Percentiles rank a stretch among this genome's conserved stretches.
These are phyloP conservation scores for Ustilago shanxiensis DNA, from an alignment of 1,284 basidiomycete species.

Conservation along the genomic window DNA sequence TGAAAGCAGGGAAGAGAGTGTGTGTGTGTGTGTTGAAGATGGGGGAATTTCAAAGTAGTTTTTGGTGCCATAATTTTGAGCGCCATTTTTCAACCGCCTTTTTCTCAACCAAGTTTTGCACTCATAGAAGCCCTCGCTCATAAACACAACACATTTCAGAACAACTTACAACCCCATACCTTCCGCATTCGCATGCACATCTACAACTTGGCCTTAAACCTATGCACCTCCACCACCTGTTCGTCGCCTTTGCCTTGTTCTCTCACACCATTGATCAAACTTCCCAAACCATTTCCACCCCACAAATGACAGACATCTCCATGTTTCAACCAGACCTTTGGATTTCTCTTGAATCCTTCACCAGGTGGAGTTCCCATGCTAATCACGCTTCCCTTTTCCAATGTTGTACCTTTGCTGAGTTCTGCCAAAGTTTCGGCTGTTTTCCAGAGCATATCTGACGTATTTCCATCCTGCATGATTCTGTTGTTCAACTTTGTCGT, in stretches of 20 bases:
- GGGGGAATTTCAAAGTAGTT: no score
- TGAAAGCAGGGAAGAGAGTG: no score
- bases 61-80: neutral
- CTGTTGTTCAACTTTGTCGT: constrained; percentile 79
- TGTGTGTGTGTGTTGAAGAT: no score
- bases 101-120: neutral
- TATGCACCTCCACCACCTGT: neutral
- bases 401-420: constrained; percentile 77
- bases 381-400: constrained; percentile 84
- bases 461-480: constrained; percentile 80
- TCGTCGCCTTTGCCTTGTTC: constrained; percentile 11
- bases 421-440: constrained; percentile 56
- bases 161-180: neutral
- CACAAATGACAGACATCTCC: constrained; percentile 77
- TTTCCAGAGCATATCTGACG: constrained; percentile 70
- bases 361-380: constrained; percentile 75
- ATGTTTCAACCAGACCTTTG: constrained; percentile 79
- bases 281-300: constrained; percentile 34
- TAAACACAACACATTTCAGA: neutral
- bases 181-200: neutral
- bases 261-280: constrained; percentile 39
- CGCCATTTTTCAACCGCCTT: neutral
- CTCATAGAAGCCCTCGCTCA: no score
- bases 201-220: constrained; percentile 33
- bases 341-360: constrained; percentile 81